These are phyloP conservation scores for Puccinia coronata DNA, from an alignment of 1,284 basidiomycete genomes.

Conservation along the genomic window DNA sequence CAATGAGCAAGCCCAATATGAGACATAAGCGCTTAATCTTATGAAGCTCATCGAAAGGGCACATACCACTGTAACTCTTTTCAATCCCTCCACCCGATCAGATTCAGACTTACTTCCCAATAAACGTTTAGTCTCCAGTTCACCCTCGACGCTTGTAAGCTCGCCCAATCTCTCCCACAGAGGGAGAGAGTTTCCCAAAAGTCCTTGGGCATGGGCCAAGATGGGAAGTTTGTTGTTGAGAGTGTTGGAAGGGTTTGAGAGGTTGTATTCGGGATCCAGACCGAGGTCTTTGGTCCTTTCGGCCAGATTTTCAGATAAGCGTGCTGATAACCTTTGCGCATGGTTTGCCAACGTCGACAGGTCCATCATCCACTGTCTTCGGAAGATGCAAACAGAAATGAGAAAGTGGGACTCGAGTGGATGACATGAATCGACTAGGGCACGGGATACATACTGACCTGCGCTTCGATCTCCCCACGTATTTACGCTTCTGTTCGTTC, in stretches of 20 bases:
- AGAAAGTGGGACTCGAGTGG: background rate
- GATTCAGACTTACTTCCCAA: constrained; percentile 80
- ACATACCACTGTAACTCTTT: constrained; percentile 78
- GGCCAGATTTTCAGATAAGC: constrained; percentile 42
- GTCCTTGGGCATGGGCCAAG: constrained; percentile 39
- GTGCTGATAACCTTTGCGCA: constrained; percentile 47
- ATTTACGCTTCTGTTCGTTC: background rate
- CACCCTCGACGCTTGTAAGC: constrained; percentile 36
- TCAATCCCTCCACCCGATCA: constrained; percentile 90
- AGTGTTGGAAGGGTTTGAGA: constrained; percentile 28
- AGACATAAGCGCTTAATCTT: background rate
- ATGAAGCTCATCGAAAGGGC: background rate
- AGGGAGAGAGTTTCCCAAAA: constrained; percentile 14
- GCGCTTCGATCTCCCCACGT: background rate
- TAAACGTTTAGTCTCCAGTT: constrained; percentile 71
- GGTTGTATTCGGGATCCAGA: constrained; percentile 44
- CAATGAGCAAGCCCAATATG: background rate
- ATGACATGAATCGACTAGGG: background rate
- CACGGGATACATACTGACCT: background rate
- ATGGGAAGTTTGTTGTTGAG: constrained; percentile 40
- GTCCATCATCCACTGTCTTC: constrained; percentile 26
- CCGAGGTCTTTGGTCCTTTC: constrained; percentile 47
- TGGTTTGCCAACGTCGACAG: constrained; percentile 43
- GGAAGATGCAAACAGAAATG: background rate
- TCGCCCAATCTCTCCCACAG: constrained; percentile 39